A percentile compares a stretch with the other conserved stretches of the same genome.
Conservation (phyloP, 2,329 filamentous ascomycete genomes). For the Exophiala xenobiotica region DNA sequence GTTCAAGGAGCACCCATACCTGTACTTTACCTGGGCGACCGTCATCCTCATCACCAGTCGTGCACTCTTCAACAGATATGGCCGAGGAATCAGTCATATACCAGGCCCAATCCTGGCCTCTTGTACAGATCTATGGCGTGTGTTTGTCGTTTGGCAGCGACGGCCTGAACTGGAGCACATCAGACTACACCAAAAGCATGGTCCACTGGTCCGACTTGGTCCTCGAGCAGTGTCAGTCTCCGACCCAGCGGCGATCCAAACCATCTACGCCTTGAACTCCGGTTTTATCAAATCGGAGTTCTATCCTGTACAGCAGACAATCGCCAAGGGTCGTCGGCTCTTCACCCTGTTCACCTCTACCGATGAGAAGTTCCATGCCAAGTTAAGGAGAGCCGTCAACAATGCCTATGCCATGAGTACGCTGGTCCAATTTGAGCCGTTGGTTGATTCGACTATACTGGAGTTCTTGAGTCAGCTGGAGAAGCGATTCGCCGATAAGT, state of each 20-base stretch:
- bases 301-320: slow-evolving; percentile 33
- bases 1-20: slow-evolving; percentile 1
- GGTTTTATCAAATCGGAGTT: slow-evolving; percentile 28
- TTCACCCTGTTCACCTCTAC: slow-evolving; percentile 39
- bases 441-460: slow-evolving; percentile 71
- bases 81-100: slow-evolving; percentile 22
- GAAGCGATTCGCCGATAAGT: slow-evolving; percentile 52
- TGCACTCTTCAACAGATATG: slow-evolving; percentile 15
- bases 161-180: slow-evolving; percentile 30
- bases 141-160: slow-evolving; percentile 30
- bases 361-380: slow-evolving; percentile 43
- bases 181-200: slow-evolving; percentile 32
- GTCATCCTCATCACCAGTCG: not conserved
- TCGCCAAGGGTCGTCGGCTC: slow-evolving; percentile 31
- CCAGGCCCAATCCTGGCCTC: slow-evolving; percentile 33
- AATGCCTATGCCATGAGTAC: slow-evolving; percentile 43
- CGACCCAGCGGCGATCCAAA: slow-evolving; percentile 20
- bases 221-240: slow-evolving; percentile 35
- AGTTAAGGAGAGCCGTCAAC: slow-evolving; percentile 40
- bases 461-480: slow-evolving; percentile 66
- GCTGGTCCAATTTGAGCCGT: slow-evolving; percentile 55
- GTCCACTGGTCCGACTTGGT: slow-evolving; percentile 33
- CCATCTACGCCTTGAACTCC: slow-evolving; percentile 27
- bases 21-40: not conserved
- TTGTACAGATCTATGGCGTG: slow-evolving; percentile 32